Base-by-base conservation (phyloP, 140 eudicot genomes). In the Bidens hawaiensis region DNA sequence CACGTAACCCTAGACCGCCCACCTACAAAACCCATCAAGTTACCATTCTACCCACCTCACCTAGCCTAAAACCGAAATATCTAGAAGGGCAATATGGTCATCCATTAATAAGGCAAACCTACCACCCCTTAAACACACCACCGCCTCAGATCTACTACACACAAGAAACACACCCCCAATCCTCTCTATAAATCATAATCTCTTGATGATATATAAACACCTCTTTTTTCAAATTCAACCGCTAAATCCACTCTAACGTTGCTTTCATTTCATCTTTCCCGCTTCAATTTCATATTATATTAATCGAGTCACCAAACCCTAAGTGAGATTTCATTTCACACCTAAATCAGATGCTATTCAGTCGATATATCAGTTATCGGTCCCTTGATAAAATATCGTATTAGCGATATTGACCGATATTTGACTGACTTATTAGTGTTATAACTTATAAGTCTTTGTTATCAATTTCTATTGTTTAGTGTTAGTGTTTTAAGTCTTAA, bases 121-220 rank as follows among this genome's bases (percentile, higher is more conserved):
- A 26, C 11, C 63, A 4, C 45, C 36, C 54, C 21, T 12, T 38
- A 38, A 53, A 21, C 36, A 21, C 62, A 12, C 25, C 33, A 27
- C 10, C 56, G 41, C 41, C n/a, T 36, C 73, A 47, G 42, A 3
- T 34, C 23, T 26, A 60, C 68, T 57, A 45, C 68, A 15, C 40
- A 41, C 46, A 38, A 64, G 62, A 7, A 64, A 12, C 60, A 47
- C 14, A 33, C 17, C 61, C 30, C 30, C 40, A 58, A 22, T 40
- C 33, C 63, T 69, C 61, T 45, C 75, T 49, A 67, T 75, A 67
- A 66, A 50, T 53, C 26, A 41, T 62, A 56, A 48, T 66, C 81
- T 33, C 8, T 41, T 62, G 55, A n/a, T n/a, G n/a, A 5, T 62
- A 68, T 62, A 55, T 23, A 68, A 70, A 64, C 23, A 48, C 11